Base-by-base conservation (phyloP, 768 basidiomycete species). In the Arthromyces matolae region DNA sequence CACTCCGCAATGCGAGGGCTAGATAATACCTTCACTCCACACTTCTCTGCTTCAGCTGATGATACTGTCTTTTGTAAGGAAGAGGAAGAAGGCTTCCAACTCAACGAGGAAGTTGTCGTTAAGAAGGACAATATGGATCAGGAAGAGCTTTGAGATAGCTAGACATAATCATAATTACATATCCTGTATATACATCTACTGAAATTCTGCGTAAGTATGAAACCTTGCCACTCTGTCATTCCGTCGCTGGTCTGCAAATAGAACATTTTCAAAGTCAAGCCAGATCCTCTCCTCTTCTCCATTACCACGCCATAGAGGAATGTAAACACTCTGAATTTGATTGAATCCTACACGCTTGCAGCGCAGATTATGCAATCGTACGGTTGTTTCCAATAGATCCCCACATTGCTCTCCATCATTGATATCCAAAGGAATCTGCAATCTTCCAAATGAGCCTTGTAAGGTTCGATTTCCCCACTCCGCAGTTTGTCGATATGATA, bases 381-480 rank as follows among this genome's bases (percentile, higher is more conserved):
- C 22, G 47, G 64, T 66, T 8, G 55, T 62, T 55, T 73, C 71
- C 1, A 75, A 46, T 7, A 74, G 56, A 29, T 65, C 50, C 14
- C 54, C 54, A 3, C 67, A 45, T 5, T 25, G 19, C 7, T 53
- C 45, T 37, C 45, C 67, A 41, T 52, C 41, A 23, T 61, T 50
- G 16, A 71, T 63, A 14, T 61, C 45, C 8, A 76, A 57, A 2
- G 70, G 75, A 1, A 76, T 43, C 0, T 64, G 57, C 4, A 77
- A 60, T 9, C 63, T 56, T 5, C 71, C 69, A 62, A 73, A 76
- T 2, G 65, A 69, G 6, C 69, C 70, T 42, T 73, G 72, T 8
- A 76, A 41, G 5, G 57, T 57, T 1, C 61, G 60, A 66, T 73
- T 74, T 0, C 76, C 72, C 75, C 73, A 77, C 53, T 77, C 69